These are phyloP conservation scores for Podaxis sp. DNA, from an alignment of 768 basidiomycete genomes.

Conservation along the genomic window DNA sequence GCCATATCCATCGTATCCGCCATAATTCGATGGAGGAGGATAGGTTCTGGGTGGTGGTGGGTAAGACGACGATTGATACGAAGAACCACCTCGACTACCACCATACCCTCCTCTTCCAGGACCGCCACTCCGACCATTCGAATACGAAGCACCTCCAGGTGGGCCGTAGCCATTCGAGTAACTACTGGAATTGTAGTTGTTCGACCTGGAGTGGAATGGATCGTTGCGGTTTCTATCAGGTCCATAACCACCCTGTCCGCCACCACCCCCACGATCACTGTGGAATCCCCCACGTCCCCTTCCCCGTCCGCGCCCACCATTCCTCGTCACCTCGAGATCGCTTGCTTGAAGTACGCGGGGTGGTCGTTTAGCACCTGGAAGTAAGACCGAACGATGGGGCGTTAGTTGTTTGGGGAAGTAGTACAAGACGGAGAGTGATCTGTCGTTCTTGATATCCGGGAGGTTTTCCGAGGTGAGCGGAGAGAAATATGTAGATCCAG, in stretches of 20 bases:
- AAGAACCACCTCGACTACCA: constrained; percentile 24
- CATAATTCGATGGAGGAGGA: constrained; percentile 19
- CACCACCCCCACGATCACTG: constrained; percentile 13
- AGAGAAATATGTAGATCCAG: constrained; percentile 84
- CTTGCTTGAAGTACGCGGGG: constrained; percentile 55
- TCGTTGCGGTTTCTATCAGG: constrained; percentile 37
- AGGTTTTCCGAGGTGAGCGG: constrained; percentile 59
- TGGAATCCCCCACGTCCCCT: constrained; percentile 41
- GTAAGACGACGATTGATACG: constrained; percentile 13
- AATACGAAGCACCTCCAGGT: constrained; percentile 14
- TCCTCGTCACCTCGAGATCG: constrained; percentile 69
- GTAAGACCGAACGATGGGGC: constrained; percentile 80
- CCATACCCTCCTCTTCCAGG: constrained; percentile 16
- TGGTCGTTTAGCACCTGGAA: constrained; percentile 65
- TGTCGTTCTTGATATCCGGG: constrained; percentile 82
- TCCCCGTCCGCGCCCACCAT: constrained; percentile 49
- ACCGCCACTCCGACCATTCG: constrained; percentile 17
- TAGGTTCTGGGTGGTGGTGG: constrained; percentile 5
- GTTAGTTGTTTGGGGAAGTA: constrained; percentile 84
- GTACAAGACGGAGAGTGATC: constrained; percentile 82
- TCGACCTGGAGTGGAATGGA: constrained; percentile 42
- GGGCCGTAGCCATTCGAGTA: constrained; percentile 17
- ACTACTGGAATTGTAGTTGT: constrained; percentile 32
- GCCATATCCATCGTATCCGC: constrained; percentile 24
- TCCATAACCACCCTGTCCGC: constrained; percentile 32